Evolutionary conservation across 1,139 yeast species (phyloP), one percentile per base, ranked within the genome.

Genomic region (Pichia sp.): DNA sequence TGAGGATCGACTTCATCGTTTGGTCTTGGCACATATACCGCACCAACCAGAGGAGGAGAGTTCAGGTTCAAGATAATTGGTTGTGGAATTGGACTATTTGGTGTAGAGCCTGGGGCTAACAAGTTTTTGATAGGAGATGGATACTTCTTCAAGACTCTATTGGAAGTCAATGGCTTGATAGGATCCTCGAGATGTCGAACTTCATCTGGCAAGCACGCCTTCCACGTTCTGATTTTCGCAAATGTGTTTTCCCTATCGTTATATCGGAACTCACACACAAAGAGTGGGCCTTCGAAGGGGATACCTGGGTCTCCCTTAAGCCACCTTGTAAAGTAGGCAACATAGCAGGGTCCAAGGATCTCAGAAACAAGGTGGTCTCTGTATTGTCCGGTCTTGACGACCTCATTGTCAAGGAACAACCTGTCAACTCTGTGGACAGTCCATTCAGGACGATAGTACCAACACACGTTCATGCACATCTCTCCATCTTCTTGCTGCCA

Each of bases 371-470:
- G 73, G 70, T 93, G 99, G 69, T 93, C 98, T 67, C 98, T 82
- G 72, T 93, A 93, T 72, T 92, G 98, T 49, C 97, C 97, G 0
- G 97, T 87, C 71, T 93, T 93, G 70, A 95, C 90, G 38, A 93
- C 98, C 72, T 93, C 99, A 67, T 93, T 90, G 63, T 86, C 90
- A 70, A 87, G 89, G 69, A 95, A 93, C 56, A 90, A 74, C 67
- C 96, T 78, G 70, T 93, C 98, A 53, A 79, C 87, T 62, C 95
- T 81, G 70, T 93, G 99, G 50, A 95, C 95, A 0, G 99, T 93
- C 75, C 95, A 98, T 70, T 93, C 98, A 0, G 99, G 97, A 59
- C 98, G 83, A 66, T 89, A 87, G 72, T 92, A 93, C 99, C 99
- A 93, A 74, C 99, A 93, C 43, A 90, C 96, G 66, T 93, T 93